phyloP scores from a whole-genome alignment of 768 basidiomycete species.

The Suillus occidentalis region DNA sequence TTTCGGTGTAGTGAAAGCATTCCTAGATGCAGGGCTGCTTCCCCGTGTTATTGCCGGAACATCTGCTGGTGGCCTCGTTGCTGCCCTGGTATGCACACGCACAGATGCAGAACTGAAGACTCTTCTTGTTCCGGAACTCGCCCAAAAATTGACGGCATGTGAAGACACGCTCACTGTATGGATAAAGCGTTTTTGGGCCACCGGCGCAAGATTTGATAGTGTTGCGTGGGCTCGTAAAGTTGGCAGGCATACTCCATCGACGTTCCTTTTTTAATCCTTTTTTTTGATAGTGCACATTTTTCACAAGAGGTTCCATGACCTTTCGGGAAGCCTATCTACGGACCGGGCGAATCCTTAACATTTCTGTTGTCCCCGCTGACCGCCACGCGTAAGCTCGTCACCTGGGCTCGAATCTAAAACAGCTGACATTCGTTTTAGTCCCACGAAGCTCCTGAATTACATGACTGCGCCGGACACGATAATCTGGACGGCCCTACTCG shows the following conservation, averaged over 20 bases:
- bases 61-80: constrained; percentile 85
- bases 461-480: constrained; percentile 93
- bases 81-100: constrained; percentile 77
- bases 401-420: not conserved
- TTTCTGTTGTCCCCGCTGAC: constrained; percentile 90
- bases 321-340: constrained; percentile 93
- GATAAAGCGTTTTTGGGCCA: constrained; percentile 72
- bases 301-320: constrained; percentile 90
- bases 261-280: not conserved
- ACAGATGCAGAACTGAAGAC: constrained; percentile 83
- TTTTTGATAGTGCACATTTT: constrained; percentile 70
- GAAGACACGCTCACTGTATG: constrained; percentile 74
- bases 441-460: constrained; percentile 94
- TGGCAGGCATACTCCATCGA: constrained; percentile 9
- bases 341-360: constrained; percentile 91
- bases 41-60: constrained; percentile 95
- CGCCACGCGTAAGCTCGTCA: constrained; percentile 67
- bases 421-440: constrained; percentile 44
- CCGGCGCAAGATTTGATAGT: constrained; percentile 95
- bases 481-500: constrained; percentile 79
- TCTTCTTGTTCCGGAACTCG: constrained; percentile 80
- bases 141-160: constrained; percentile 78
- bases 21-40: constrained; percentile 81
- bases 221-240: constrained; percentile 90
- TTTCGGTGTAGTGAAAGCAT: constrained; percentile 88